phyloP scores from a whole-genome alignment of 371 early-diverging fungal species.

The Actinomucor elegans region DNA sequence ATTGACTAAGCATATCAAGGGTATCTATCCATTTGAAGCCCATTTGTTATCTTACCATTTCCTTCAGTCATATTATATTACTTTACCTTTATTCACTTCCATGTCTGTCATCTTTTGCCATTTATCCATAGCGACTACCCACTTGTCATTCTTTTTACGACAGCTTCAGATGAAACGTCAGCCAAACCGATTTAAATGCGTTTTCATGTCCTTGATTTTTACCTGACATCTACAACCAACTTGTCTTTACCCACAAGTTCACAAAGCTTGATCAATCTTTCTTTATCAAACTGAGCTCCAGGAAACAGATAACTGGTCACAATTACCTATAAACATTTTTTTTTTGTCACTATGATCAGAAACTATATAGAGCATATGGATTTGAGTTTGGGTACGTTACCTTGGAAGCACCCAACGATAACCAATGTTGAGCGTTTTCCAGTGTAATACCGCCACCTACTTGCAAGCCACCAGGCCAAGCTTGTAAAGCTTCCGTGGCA shows the following conservation, averaged over 20 bases:
- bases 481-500: slow-evolving; percentile 76
- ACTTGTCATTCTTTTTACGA: slow-evolving; percentile 67
- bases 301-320: slow-evolving; percentile 95
- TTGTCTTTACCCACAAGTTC: slow-evolving; percentile 73
- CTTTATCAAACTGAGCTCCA: slow-evolving; percentile 64
- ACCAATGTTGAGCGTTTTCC: slow-evolving; percentile 87
- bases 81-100: slow-evolving; percentile 69
- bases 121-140: slow-evolving; percentile 95
- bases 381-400: slow-evolving; percentile 30
- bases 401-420: slow-evolving; percentile 84
- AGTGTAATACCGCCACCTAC: slow-evolving; percentile 93
- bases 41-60: too few species aligned
- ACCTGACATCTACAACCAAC: slow-evolving; percentile 91
- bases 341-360: too few species aligned
- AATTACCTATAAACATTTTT: slow-evolving; percentile 64
- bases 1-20: slow-evolving; percentile 61
- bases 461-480: slow-evolving; percentile 90
- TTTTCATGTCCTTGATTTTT: neutral
- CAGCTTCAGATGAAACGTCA: slow-evolving; percentile 73
- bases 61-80: too few species aligned
- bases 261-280: slow-evolving; percentile 65
- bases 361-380: neutral
- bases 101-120: slow-evolving; percentile 96
- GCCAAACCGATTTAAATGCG: neutral
- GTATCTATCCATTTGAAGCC: slow-evolving; percentile 30